phyloP scores from a whole-genome alignment of 2,329 filamentous ascomycete genomes.

The Pseudogymnoascus verrucosus region DNA sequence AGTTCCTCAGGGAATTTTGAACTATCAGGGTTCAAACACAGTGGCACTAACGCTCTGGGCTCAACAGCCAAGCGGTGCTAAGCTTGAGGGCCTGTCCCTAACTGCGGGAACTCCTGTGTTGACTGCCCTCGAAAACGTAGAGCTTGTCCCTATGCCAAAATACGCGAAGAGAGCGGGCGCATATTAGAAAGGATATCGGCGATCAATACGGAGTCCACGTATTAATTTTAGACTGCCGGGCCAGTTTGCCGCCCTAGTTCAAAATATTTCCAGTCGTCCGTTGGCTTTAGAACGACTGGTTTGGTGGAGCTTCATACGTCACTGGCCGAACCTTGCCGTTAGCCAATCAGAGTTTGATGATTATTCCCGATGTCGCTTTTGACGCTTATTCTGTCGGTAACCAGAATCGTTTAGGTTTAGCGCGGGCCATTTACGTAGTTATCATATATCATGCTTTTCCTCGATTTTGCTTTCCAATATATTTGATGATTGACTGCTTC shows the following conservation, averaged over 20 bases:
- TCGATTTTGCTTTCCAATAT: background rate
- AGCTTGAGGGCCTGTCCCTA: constrained; percentile 11
- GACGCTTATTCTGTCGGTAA: constrained; percentile 8
- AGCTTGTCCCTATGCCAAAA: background rate
- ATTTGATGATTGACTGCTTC: background rate
- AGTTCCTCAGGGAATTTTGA: constrained; percentile 60
- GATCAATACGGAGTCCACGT: background rate
- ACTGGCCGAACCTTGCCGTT: background rate
- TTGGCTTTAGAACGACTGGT: background rate
- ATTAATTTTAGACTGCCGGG: background rate
- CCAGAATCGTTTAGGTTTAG: background rate
- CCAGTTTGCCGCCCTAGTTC: background rate
- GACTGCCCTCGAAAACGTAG: background rate
- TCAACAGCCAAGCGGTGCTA: constrained; percentile 26
- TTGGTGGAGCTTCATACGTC: background rate
- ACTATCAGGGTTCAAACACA: constrained; percentile 61
- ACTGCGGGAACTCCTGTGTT: background rate
- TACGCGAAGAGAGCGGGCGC: background rate
- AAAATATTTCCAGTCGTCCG: background rate
- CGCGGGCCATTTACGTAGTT: background rate
- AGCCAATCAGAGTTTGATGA: background rate
- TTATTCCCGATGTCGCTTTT: constrained; percentile 6
- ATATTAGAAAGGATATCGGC: background rate
- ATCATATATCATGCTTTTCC: constrained; percentile 5
- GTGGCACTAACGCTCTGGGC: constrained; percentile 61